Conservation (phyloP, 305 asterid species). For the Plantago rigida region DNA sequence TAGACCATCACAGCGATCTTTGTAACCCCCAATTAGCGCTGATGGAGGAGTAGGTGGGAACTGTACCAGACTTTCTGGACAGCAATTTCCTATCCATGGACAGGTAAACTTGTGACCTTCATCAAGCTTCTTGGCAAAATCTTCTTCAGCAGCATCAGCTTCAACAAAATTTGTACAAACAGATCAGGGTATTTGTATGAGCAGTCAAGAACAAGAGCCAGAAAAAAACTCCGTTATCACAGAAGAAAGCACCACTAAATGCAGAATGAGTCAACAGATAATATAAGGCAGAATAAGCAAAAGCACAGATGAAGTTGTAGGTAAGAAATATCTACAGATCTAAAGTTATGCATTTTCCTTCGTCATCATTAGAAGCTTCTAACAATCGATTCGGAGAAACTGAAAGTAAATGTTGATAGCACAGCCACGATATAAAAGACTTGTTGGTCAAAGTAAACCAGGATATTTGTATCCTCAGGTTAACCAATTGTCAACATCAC, state of each 20-base stretch:
- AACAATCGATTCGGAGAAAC: not conserved
- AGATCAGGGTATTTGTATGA: conserved; percentile 26
- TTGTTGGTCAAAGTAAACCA: not conserved
- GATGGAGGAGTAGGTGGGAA: conserved; percentile 99
- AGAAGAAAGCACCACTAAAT: conserved; percentile 12
- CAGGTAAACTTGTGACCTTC: conserved; percentile 72
- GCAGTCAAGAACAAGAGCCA: conserved; percentile 20
- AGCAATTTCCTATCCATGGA: conserved; percentile 89
- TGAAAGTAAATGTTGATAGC: conserved; percentile 5
- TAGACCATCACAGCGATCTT: conserved; percentile 94
- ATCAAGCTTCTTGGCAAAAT: conserved; percentile 67
- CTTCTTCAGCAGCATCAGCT: conserved; percentile 75
- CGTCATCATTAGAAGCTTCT: conserved; percentile 2
- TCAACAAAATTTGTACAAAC: conserved; percentile 26
- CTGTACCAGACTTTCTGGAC: conserved; percentile 96
- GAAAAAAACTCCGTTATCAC: conserved; percentile 10
- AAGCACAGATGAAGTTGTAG: not conserved
- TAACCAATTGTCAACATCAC: too few species aligned
- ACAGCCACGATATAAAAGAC: not conserved
- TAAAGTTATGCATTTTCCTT: too few species aligned
- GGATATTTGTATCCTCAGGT: too few species aligned
- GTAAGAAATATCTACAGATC: conserved; percentile 5
- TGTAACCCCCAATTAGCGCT: conserved; percentile 92
- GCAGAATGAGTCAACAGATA: conserved; percentile 16
- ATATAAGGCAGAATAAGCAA: conserved; percentile 15